Base-by-base conservation (phyloP, 495 filamentous ascomycete genomes). In the Penicillium crystallinum region DNA sequence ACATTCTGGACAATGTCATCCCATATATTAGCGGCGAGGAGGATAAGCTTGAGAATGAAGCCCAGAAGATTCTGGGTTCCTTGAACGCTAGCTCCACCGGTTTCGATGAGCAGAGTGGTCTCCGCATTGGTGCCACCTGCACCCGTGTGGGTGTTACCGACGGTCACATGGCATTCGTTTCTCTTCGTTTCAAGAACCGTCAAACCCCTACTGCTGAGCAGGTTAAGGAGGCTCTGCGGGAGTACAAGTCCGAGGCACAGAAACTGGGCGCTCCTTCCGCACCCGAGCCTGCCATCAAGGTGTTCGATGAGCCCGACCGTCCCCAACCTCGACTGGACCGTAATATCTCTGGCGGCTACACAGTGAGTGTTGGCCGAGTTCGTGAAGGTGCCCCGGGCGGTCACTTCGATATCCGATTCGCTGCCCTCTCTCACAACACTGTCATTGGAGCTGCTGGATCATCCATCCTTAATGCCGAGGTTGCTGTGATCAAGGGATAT, bases 361-460 rank as follows among this genome's bases (percentile, higher is more conserved):
- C 89, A 12, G 85, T 91, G 12, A 90, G 83, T 54, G 89, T 93
- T 19, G 89, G 89, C 0, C 81, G 89, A 23, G 77, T 93, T 18
- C 73, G 89, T 44, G 80, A 88, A 64, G 73, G 74, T 30, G 85
- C 87, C 50, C 75, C 84, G 55, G 85, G 82, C 55, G 88, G 85
- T 21, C 83, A 90, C 35, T 88, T 91, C 56, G 89, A 93, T 68
- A 74, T 92, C 52, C 85, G 88, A 59, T 93, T 93, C 66, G 88
- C 88, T 29, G 84, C 87, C 4, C 67, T 93, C 58, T 89, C 84
- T 47, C 90, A 93, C 67, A 95, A 93, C 65, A 92, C 91, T 38
- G 85, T 98, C 37, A 91, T 98, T 64, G 92, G 91, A 58, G 93
- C 93, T 33, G 91, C 93, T 9, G 93, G 93, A 29, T 93, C 89